Percentiles rank a stretch among this genome's conserved stretches.
Conservation (phyloP, 2,329 filamentous ascomycete genomes). For the Tolypocladium guangdongense region DNA sequence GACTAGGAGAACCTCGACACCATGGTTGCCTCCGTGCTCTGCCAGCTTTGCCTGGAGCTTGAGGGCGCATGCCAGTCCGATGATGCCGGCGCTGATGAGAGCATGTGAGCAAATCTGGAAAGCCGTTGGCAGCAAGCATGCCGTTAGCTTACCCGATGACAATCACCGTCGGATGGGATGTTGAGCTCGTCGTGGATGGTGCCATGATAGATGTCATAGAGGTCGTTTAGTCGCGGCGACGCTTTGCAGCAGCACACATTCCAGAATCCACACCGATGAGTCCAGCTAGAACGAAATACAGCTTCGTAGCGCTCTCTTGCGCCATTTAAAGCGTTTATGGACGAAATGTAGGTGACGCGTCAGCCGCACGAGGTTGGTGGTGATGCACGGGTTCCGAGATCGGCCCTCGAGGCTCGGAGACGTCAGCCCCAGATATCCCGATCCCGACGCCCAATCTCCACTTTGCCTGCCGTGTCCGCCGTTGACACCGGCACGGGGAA, state of each 20-base stretch:
- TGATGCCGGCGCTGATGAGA: slow-evolving; percentile 36
- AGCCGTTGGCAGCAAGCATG: background rate
- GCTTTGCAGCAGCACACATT: background rate
- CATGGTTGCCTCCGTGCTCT: background rate
- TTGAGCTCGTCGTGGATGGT: background rate
- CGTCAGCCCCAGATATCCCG: background rate
- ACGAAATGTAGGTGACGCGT: background rate
- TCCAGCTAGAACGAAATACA: background rate
- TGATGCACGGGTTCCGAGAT: background rate
- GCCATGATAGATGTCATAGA: background rate
- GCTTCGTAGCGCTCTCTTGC: background rate
- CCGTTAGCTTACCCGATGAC: slow-evolving; percentile 4
- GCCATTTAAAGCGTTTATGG: background rate
- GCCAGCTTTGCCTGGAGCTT: slow-evolving; percentile 24
- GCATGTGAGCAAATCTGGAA: background rate
- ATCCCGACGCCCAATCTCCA: background rate
- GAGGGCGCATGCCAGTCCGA: slow-evolving; percentile 38
- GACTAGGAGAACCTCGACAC: slow-evolving; percentile 13
- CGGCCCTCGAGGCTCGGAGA: background rate
- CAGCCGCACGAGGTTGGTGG: background rate
- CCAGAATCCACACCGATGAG: background rate
- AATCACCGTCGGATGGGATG: slow-evolving; percentile 1
- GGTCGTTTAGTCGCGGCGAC: background rate
- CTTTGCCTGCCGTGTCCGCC: background rate
- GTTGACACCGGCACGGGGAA: background rate